These are phyloP conservation scores for Colletotrichum navitas DNA, from an alignment of 2,329 filamentous ascomycete genomes.

Conservation along the genomic window DNA sequence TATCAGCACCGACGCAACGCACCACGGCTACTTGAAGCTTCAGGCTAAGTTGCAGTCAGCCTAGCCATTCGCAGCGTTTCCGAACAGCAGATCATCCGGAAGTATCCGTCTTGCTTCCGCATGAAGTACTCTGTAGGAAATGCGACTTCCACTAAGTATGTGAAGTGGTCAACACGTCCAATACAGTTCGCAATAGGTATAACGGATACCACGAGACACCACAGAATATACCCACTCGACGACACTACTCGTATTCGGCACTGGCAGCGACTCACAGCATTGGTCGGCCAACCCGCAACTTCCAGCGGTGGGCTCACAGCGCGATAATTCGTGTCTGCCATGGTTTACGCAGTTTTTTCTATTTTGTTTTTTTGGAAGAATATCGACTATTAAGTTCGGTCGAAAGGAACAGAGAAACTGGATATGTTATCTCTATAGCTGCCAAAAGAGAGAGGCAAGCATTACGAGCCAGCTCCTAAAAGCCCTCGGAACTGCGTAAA, in stretches of 20 bases:
- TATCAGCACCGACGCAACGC: background rate
- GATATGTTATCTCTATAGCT: too few relatives aligned
- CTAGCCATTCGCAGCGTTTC: too few relatives aligned
- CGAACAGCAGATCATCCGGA: background rate
- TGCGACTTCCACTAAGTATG: background rate
- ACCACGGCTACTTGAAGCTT: background rate
- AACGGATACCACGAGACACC: too few relatives aligned
- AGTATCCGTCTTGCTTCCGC: background rate
- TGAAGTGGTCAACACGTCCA: background rate
- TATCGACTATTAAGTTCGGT: background rate
- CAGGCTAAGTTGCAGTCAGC: background rate
- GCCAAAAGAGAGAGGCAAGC: background rate
- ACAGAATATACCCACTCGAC: background rate
- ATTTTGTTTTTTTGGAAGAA: background rate
- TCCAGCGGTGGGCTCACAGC: too few relatives aligned
- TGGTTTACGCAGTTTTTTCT: too few relatives aligned
- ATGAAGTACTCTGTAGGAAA: background rate
- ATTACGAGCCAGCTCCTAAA: background rate
- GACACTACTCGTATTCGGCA: background rate
- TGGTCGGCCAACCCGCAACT: background rate
- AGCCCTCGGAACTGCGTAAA: background rate
- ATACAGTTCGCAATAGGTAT: background rate
- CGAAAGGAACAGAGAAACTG: too few relatives aligned
- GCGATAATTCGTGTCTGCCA: too few relatives aligned
- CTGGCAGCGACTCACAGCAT: background rate